These are phyloP conservation scores for Exophiala sp. DNA, from an alignment of 2,329 filamentous ascomycete genomes.

Conservation along the genomic window DNA sequence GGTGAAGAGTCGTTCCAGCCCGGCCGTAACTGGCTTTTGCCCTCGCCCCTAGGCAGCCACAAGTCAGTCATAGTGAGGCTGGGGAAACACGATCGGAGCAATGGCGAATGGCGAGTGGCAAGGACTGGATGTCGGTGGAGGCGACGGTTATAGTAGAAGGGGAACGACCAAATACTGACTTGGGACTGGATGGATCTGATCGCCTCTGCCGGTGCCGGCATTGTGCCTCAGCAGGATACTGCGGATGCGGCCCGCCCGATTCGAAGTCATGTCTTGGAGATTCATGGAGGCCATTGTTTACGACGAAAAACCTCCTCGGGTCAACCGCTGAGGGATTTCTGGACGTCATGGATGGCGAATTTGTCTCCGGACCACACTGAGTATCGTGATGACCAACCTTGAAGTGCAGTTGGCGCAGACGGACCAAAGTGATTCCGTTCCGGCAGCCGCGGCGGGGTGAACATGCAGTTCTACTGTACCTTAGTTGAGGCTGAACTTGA, in stretches of 20 bases:
- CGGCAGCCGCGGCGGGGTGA: neutral
- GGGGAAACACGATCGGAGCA: neutral
- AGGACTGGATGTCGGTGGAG: neutral
- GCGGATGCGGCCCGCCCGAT: neutral
- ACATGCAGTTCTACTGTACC: too few species aligned
- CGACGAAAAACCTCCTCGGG: neutral
- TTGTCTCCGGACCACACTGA: neutral
- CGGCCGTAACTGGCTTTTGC: neutral
- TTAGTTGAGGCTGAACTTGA: too few species aligned
- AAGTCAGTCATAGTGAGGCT: constrained; percentile 1
- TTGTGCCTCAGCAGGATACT: neutral
- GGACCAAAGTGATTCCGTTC: neutral
- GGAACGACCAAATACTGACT: too few species aligned
- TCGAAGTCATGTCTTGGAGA: neutral
- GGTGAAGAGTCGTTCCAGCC: constrained; percentile 1
- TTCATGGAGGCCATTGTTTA: neutral
- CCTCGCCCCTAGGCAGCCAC: neutral
- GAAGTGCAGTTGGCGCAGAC: neutral
- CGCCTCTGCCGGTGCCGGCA: neutral
- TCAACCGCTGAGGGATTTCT: neutral
- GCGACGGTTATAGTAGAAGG: too few species aligned
- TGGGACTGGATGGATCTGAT: neutral
- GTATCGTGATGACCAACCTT: neutral
- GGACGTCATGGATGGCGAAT: neutral
- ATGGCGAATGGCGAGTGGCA: neutral